Conservation (phyloP, 169 alveolate species). For the Theileria orientalis region DNA sequence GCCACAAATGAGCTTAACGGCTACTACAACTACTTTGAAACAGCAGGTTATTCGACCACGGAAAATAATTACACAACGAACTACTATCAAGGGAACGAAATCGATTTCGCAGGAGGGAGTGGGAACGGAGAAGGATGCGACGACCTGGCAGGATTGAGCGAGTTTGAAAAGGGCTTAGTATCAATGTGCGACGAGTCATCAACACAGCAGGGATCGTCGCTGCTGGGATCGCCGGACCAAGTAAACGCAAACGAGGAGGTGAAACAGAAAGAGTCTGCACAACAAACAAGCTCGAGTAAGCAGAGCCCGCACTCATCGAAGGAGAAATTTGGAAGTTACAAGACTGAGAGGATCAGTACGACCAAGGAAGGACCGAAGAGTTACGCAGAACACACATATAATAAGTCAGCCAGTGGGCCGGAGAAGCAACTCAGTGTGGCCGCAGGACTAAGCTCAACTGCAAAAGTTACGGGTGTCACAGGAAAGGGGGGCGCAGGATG, state of each 20-base stretch:
- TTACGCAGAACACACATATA: not conserved
- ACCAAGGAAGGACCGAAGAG: too few species aligned
- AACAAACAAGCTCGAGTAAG: not conserved
- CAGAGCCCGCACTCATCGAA: too few species aligned
- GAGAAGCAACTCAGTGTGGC: too few species aligned
- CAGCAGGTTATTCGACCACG: not conserved
- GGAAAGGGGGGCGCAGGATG: not conserved
- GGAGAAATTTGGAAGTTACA: too few species aligned
- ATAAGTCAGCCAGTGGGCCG: not conserved
- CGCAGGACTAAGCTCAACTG: too few species aligned
- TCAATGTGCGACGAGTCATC: slow-evolving; percentile 22
- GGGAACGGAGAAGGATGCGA: not conserved
- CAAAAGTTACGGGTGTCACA: not conserved
- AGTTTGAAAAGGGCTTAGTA: slow-evolving; percentile 25
- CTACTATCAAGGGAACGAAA: not conserved
- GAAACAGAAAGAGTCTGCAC: not conserved
- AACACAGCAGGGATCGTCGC: slow-evolving; percentile 19
- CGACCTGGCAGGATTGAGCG: slow-evolving; percentile 10
- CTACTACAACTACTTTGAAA: not conserved
- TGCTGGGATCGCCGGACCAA: slow-evolving; percentile 21
- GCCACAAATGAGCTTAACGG: not conserved
- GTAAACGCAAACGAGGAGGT: not conserved
- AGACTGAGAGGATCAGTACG: too few species aligned
- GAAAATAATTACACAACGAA: not conserved
- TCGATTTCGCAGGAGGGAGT: too few species aligned